Evolutionary conservation across 768 basidiomycete genomes (phyloP).

Genomic region (Lanmaoa rubissima): DNA sequence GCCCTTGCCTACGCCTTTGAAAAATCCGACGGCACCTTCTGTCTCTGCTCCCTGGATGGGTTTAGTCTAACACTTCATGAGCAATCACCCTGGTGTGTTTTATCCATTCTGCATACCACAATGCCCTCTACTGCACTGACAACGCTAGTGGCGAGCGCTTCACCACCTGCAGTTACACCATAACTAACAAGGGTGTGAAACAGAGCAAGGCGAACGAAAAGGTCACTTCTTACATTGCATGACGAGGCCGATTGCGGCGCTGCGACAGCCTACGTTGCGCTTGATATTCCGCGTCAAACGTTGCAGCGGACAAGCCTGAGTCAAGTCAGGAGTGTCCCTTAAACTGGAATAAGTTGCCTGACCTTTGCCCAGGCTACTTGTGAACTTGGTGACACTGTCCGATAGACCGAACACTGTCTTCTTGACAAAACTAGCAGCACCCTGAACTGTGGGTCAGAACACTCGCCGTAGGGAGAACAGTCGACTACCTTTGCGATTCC

Average conservation of each 20-base stretch:
- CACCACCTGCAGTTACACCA: constrained; percentile 93
- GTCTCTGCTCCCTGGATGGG: constrained; percentile 96
- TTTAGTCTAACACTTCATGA: constrained; percentile 63
- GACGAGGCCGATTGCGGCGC: constrained; percentile 90
- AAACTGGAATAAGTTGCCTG: background rate
- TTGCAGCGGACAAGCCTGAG: constrained; percentile 92
- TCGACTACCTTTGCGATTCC: constrained; percentile 83
- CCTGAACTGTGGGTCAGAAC: constrained; percentile 45
- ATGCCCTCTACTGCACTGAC: constrained; percentile 97
- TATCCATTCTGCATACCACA: constrained; percentile 51
- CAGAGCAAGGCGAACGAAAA: background rate
- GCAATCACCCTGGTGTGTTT: background rate
- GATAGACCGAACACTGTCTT: constrained; percentile 97
- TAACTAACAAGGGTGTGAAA: constrained; percentile 50
- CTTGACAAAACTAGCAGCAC: constrained; percentile 97
- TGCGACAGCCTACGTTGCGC: constrained; percentile 83
- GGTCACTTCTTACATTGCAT: constrained; percentile 70
- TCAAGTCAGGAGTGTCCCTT: background rate
- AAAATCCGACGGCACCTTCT: constrained; percentile 93
- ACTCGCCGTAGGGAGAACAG: background rate
- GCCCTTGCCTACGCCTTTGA: constrained; percentile 97
- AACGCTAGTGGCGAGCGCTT: constrained; percentile 90
- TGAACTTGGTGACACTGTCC: constrained; percentile 97
- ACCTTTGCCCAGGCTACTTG: constrained; percentile 97
- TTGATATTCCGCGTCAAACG: constrained; percentile 96